A percentile compares a stretch with the other conserved stretches of the same genome.
These are phyloP conservation scores for Fraxinus cuspidata DNA, from an alignment of 257 asterid genomes.

Conservation along the genomic window DNA sequence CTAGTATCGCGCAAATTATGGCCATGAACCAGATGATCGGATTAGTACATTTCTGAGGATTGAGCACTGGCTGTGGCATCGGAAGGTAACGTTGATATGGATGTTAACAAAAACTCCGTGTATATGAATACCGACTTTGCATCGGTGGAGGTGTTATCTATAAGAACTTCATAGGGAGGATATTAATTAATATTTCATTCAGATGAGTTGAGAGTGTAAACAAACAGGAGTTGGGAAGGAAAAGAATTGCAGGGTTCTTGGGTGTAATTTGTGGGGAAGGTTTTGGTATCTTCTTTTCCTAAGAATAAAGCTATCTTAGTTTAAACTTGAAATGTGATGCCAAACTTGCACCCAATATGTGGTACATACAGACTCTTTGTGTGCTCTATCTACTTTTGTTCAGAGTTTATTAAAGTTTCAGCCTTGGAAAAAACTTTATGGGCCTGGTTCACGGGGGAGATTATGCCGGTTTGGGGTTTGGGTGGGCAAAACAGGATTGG, in stretches of 20 bases:
- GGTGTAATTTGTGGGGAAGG: constrained; percentile 61
- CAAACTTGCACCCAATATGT: not conserved
- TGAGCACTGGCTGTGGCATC: constrained; percentile 55
- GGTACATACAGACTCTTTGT: not conserved
- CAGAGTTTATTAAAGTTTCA: not conserved
- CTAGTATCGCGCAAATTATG: constrained; percentile 58
- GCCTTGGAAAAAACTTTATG: not conserved
- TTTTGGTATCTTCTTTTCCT: constrained; percentile 57
- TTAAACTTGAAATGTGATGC: not conserved
- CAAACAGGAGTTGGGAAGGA: constrained; percentile 12
- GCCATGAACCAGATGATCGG: constrained; percentile 72
- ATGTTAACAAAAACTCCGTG: not conserved
- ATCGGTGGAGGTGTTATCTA: constrained; percentile 34
- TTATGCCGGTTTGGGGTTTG: no score
- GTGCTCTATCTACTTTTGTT: not conserved
- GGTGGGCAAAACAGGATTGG: no score
- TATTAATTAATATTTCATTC: constrained; percentile 4
- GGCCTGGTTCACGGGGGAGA: not conserved
- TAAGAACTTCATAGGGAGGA: constrained; percentile 17
- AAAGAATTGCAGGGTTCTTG: constrained; percentile 42
- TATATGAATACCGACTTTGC: constrained; percentile 39
- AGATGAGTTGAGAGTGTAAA: constrained; percentile 22
- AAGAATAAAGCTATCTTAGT: constrained; percentile 31
- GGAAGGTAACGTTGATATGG: not conserved
- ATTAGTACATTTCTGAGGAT: constrained; percentile 52